Evolutionary conservation across 768 basidiomycete genomes (phyloP).

Genomic region (Collybia mongolica): DNA sequence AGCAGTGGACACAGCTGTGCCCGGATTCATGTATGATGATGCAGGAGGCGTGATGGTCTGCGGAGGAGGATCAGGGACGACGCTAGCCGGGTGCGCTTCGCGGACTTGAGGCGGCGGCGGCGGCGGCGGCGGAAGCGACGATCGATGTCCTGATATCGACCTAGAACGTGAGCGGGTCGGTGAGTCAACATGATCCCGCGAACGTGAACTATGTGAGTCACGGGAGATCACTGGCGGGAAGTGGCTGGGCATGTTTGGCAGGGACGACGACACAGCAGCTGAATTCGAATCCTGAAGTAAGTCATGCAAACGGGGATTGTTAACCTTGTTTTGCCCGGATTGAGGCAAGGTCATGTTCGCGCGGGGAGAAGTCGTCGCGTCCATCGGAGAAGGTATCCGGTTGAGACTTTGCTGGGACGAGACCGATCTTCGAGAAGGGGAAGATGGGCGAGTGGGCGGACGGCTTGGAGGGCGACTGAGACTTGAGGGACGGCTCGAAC

Average conservation of each 20-base stretch:
- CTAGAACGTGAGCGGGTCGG: conserved; percentile 19
- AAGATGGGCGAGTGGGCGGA: not conserved
- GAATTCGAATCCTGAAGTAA: conserved; percentile 10
- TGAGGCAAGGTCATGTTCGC: not conserved
- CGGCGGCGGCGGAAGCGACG: conserved; percentile 16
- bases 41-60: conserved; percentile 8
- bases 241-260: conserved; percentile 33
- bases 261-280: conserved; percentile 38
- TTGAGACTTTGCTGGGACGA: conserved; percentile 1
- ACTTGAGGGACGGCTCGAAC: conserved; percentile 5
- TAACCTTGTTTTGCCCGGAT: not conserved
- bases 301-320: conserved; percentile 3
- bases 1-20: conserved; percentile 40
- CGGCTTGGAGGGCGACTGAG: not conserved
- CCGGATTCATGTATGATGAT: conserved; percentile 11
- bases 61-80: not conserved
- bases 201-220: conserved; percentile 14
- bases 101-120: conserved; percentile 17
- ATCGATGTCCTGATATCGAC: conserved; percentile 13
- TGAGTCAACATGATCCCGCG: conserved; percentile 4
- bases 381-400: conserved; percentile 1
- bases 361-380: not conserved
- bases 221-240: conserved; percentile 16
- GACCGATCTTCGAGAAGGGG: not conserved
- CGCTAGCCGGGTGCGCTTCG: not conserved